These are phyloP conservation scores for Penicillium brasilianum DNA, from an alignment of 2,329 filamentous ascomycete species.

Conservation along the genomic window DNA sequence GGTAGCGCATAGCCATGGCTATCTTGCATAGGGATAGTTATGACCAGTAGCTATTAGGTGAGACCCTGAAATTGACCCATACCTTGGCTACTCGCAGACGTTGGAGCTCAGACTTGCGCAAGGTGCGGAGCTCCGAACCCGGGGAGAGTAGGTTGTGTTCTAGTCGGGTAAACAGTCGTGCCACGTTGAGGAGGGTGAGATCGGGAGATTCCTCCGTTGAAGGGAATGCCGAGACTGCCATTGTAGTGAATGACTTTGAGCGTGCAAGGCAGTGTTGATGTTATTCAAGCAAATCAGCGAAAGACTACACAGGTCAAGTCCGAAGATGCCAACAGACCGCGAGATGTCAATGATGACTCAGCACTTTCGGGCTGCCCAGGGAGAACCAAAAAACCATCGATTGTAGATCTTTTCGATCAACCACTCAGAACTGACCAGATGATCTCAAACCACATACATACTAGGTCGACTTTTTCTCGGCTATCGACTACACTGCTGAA, in stretches of 20 bases:
- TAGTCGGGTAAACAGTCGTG: slow-evolving; percentile 50
- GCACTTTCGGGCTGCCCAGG: background rate
- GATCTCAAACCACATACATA: too few relatives aligned
- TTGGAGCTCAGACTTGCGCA: slow-evolving; percentile 49
- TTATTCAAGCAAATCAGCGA: background rate
- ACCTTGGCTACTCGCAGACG: slow-evolving; percentile 49
- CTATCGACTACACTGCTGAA: background rate
- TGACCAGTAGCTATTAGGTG: background rate
- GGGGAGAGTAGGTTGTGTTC: slow-evolving; percentile 51
- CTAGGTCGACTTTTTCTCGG: background rate
- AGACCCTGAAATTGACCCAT: slow-evolving; percentile 3
- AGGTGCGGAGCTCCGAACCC: slow-evolving; percentile 42
- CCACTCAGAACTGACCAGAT: background rate
- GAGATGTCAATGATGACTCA: slow-evolving; percentile 21
- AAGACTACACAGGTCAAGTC: background rate
- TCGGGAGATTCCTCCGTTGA: slow-evolving; percentile 31
- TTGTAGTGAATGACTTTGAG: slow-evolving; percentile 9
- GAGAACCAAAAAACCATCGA: background rate
- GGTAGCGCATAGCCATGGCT: too few relatives aligned
- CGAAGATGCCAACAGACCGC: slow-evolving; percentile 17
- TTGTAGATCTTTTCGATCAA: background rate
- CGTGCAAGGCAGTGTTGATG: background rate
- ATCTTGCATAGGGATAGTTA: background rate
- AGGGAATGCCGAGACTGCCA: slow-evolving; percentile 27
- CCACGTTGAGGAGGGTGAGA: slow-evolving; percentile 45